Evolutionary conservation across 1,284 basidiomycete genomes (phyloP).

Genomic region (Melampsora larici-populina): DNA sequence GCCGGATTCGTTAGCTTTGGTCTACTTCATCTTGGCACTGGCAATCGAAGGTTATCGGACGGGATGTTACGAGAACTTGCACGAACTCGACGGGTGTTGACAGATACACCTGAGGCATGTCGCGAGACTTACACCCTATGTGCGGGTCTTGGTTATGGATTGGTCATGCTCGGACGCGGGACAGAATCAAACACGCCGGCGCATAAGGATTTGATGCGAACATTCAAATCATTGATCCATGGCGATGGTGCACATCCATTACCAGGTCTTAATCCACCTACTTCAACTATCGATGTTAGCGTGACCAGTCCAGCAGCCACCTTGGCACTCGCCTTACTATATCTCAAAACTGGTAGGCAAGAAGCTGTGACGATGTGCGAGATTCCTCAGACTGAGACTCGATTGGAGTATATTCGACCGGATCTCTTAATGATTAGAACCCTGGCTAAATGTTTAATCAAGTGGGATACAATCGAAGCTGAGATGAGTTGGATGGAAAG

Average conservation of each 20-base stretch:
- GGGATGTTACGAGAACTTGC: constrained; percentile 81
- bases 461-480: constrained; percentile 77
- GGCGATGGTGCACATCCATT: constrained; percentile 45
- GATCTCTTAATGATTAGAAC: constrained; percentile 79
- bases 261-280: constrained; percentile 54
- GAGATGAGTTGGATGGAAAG: constrained; percentile 72
- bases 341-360: constrained; percentile 73
- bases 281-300: constrained; percentile 73
- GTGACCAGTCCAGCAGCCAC: constrained; percentile 85
- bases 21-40: constrained; percentile 80
- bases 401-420: constrained; percentile 79
- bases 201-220: constrained; percentile 42
- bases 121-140: constrained; percentile 88
- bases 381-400: constrained; percentile 73
- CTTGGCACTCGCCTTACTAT: constrained; percentile 87
- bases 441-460: constrained; percentile 73
- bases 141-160: constrained; percentile 83
- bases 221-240: constrained; percentile 41
- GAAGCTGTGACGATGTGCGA: constrained; percentile 80
- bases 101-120: constrained; percentile 46
- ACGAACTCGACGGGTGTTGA: constrained; percentile 62
- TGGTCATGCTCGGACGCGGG: constrained; percentile 77
- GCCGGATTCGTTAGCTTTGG: constrained; percentile 85
- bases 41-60: constrained; percentile 85
- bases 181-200: constrained; percentile 44